Percentiles rank a stretch among this genome's conserved stretches.
Evolutionary conservation across 345 rosid species (phyloP).

Genomic region (Citropsis articulata): DNA sequence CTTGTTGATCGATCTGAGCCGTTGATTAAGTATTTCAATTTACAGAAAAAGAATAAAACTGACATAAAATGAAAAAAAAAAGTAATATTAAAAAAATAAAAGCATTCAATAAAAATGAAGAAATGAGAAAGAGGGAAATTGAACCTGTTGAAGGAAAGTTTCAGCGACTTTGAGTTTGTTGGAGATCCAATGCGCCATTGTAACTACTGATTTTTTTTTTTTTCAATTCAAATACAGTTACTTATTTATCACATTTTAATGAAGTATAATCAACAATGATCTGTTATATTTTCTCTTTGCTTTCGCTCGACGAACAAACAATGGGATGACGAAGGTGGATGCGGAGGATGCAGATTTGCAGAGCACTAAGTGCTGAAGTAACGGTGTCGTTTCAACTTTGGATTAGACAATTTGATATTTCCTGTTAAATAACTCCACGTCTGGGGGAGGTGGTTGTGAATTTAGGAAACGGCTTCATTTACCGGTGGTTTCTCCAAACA

Average conservation of each 20-base stretch:
- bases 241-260: background rate
- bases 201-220: background rate
- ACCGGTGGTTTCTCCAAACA: too few species aligned
- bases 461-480: too few species aligned
- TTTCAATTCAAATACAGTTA: background rate
- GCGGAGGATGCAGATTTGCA: background rate
- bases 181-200: constrained; percentile 93
- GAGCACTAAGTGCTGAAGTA: too few species aligned
- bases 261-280: background rate
- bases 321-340: background rate
- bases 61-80: background rate
- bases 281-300: background rate
- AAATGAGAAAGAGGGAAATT: background rate
- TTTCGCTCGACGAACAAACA: background rate
- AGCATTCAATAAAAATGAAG: too few species aligned
- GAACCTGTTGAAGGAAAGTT: constrained; percentile 79
- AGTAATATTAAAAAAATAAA: background rate
- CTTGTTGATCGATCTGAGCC: constrained; percentile 89
- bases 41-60: constrained; percentile 3
- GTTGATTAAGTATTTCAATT: constrained; percentile 19
- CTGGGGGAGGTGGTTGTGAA: too few species aligned
- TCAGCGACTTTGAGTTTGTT: constrained; percentile 93
- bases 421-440: too few species aligned
- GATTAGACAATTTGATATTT: too few species aligned
- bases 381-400: too few species aligned